Evolutionary conservation across 306 rosid genomes (phyloP), one percentile per base, ranked within the genome.

Genomic region (Quercus dentata): DNA sequence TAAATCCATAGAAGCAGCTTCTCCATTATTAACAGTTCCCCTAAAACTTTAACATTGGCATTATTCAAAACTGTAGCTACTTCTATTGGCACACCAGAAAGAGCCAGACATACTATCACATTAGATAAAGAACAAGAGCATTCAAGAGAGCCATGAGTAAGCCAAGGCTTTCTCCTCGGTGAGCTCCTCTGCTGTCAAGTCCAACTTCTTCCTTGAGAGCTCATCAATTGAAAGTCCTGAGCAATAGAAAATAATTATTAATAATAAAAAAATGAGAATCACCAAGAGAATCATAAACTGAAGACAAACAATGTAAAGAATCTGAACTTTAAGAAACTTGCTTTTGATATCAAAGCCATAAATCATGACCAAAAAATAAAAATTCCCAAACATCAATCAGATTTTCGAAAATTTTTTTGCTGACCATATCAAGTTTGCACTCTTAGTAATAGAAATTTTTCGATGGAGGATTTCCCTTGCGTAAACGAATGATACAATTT

Each of bases 201-300:
- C 97, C 92, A 96, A 70, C 86, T 96, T 96, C 84, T 96, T 90
- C 93, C 97, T 90, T 3, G 99, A 96, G 75, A 85, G 89, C 80
- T 90, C 99, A 17, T 96, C 97, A 74, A 96, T 69, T 7, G 90
- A 23, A 82, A 91, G 98, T 73, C 99, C 98, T 96, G 87, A 18
- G 13, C 58, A 20, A 58, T 77, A 30, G 5, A 74, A 38, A 19
- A 55, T 52, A 27, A 28, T 41, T 41, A 41, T 8, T 38, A 41
- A 35, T 30, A 73, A 27, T 56, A 81, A 35, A 35, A 9, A 25
- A 5, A 46, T 54, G 10, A 76, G 72, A 70, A 74, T 21, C 74
- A 83, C 3, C 11, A 10, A 44, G 20, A 21, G 28, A 69, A 54
- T 12, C 68, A 15, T 27, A 20, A 54, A 77, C 51, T 63, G 21